Conservation (phyloP, 805 yeast species). For the Zygoascus bituminiphila region DNA sequence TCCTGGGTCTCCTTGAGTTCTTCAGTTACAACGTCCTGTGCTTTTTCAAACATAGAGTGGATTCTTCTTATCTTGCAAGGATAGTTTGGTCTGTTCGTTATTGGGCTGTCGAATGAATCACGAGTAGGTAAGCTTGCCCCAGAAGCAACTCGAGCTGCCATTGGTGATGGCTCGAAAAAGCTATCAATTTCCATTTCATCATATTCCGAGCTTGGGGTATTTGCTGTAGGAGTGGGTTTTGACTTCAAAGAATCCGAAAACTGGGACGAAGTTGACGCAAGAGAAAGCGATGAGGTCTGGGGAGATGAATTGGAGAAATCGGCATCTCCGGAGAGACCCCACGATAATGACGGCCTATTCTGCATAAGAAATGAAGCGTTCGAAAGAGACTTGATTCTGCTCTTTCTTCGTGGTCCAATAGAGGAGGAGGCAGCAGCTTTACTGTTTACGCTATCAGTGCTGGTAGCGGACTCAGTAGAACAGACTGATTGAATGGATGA, state of each 20-base stretch:
- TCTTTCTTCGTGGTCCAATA: background rate
- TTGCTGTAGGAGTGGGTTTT: conserved; percentile 9
- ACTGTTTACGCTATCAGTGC: background rate
- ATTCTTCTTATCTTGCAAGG: conserved; percentile 44
- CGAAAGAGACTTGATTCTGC: conserved; percentile 14
- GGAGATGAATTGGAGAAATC: background rate
- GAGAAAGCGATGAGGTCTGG: background rate
- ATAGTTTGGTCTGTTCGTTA: background rate
- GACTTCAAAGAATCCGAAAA: conserved; percentile 5
- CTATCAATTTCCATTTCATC: conserved; percentile 1
- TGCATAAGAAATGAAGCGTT: conserved; percentile 14
- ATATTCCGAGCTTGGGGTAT: conserved; percentile 3
- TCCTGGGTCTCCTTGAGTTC: conserved; percentile 26
- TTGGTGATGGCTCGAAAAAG: conserved; percentile 7
- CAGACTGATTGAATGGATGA: background rate
- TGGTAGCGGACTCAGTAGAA: background rate
- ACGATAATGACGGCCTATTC: conserved; percentile 9
- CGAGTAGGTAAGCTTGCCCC: background rate
- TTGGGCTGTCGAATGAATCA: conserved; percentile 8
- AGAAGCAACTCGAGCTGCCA: conserved; percentile 1
- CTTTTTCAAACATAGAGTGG: conserved; percentile 60
- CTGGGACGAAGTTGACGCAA: background rate
- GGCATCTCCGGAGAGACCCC: conserved; percentile 1
- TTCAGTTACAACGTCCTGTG: conserved; percentile 37
- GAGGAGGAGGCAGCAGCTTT: background rate